Conservation (phyloP, 2,329 filamentous ascomycete species). For the Leptographium radiaticola region DNA sequence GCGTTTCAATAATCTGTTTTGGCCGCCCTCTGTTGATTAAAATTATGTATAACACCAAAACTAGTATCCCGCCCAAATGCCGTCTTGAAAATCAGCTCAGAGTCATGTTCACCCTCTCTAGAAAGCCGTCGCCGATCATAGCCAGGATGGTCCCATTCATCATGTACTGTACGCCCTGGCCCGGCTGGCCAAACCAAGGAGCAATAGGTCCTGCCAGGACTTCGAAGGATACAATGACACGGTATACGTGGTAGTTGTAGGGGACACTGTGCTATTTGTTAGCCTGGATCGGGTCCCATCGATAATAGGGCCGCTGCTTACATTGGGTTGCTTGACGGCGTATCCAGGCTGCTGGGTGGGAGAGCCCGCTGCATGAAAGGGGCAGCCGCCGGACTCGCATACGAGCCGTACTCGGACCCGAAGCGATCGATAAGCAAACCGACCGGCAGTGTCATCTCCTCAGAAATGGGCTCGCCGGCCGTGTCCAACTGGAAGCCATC, state of each 20-base stretch:
- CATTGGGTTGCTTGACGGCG: conserved; percentile 16
- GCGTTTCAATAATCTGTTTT: too few relatives aligned
- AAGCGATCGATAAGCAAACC: conserved; percentile 35
- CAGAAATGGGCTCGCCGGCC: conserved; percentile 23
- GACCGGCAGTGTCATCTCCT: conserved; percentile 23
- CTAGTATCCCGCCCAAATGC: not conserved
- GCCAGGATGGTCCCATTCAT: conserved; percentile 16
- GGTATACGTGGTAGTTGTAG: conserved; percentile 36
- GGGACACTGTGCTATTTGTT: conserved; percentile 18
- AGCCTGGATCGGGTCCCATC: not conserved
- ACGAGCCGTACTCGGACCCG: conserved; percentile 29
- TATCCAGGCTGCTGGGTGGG: conserved; percentile 31
- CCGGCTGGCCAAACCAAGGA: conserved; percentile 37
- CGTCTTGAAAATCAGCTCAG: not conserved
- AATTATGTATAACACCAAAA: too few relatives aligned
- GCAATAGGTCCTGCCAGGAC: conserved; percentile 31
- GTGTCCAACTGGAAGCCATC: conserved; percentile 28
- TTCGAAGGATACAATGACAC: conserved; percentile 24
- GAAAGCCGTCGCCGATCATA: conserved; percentile 20
- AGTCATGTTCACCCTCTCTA: conserved; percentile 18
- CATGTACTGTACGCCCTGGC: conserved; percentile 25
- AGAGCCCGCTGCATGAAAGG: conserved; percentile 33
- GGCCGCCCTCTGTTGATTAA: too few relatives aligned
- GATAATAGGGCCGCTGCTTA: conserved; percentile 3
- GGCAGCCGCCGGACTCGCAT: conserved; percentile 27